Evolutionary conservation across 1,139 yeast genomes (phyloP).

Genomic region (Debaryomyces fabryi): DNA sequence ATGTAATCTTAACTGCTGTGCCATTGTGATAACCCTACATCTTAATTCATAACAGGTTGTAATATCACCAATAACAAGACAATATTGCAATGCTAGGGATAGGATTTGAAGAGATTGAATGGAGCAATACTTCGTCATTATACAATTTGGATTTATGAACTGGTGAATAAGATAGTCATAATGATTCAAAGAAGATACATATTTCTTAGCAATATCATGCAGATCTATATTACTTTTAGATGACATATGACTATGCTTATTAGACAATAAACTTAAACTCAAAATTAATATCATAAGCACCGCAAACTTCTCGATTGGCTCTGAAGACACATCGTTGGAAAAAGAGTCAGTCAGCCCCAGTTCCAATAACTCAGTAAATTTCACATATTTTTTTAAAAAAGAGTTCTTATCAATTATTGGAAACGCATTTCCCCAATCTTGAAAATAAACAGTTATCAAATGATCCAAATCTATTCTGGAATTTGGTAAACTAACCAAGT

Average conservation of each 20-base stretch:
- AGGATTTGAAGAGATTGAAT: constrained; percentile 72
- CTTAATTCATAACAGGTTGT: constrained; percentile 75
- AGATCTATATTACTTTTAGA: constrained; percentile 13
- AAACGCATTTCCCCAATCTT: constrained; percentile 73
- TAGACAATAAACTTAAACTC: constrained; percentile 58
- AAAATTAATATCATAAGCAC: constrained; percentile 59
- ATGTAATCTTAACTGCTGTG: constrained; percentile 82
- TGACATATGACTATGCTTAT: constrained; percentile 30
- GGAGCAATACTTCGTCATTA: constrained; percentile 58
- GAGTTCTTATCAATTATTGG: constrained; percentile 71
- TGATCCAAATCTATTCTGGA: constrained; percentile 59
- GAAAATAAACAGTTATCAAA: constrained; percentile 63
- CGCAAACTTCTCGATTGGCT: constrained; percentile 58
- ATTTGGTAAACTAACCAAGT: constrained; percentile 51
- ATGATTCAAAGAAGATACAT: constrained; percentile 36
- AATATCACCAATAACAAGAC: constrained; percentile 73
- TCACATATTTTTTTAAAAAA: constrained; percentile 60
- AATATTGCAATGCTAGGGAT: constrained; percentile 69
- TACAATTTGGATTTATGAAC: constrained; percentile 54
- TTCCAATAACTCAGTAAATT: constrained; percentile 48
- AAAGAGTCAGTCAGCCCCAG: constrained; percentile 14
- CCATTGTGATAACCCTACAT: constrained; percentile 78
- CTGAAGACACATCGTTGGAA: constrained; percentile 21
- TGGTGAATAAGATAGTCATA: constrained; percentile 56
- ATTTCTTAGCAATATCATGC: constrained; percentile 20